Base-by-base conservation (phyloP, 257 asterid genomes). In the Scutellaria baicalensis region DNA sequence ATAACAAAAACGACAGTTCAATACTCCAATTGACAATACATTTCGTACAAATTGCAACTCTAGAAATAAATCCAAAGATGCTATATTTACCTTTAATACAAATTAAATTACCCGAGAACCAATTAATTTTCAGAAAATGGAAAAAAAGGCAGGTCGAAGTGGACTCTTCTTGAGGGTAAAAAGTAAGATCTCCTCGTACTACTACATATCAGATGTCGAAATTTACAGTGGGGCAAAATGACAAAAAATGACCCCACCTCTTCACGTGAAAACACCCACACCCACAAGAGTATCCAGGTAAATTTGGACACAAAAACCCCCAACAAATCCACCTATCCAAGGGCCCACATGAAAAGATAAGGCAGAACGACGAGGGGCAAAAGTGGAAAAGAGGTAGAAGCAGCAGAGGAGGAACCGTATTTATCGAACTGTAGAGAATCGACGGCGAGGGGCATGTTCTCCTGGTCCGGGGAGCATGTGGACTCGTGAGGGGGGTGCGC, bases 361-460 rank as follows among this genome's bases (percentile, higher is more conserved):
- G 54, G 43, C 12, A 78, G 68, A 68, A 72, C 11, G 56, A 84
- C 59, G 17, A 84, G 84, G 84, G 95, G 87, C 68, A 89, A 66
- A 87, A 87, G 9, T 3, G 84, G 78, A 54, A 86, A 0, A 5
- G 72, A 52, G 1, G 42, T 1, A n/a, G 43, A 3, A 39, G 87
- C 60, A 39, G 87, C 60, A 6, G 89, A 27, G 36, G 90, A 82
- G n/a, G 91, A 71, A 44, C 58, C 83, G 68, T 81, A 74, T 78
- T 79, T 82, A 8, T 84, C 92, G 70, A 94, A 82, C 89, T 89
- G 97, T 12, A 88, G 84, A 0, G 99, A 91, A 73, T 94, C 91
- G 9, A 94, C 99, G 74, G 99, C 99, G 73, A 94, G 79, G 48
- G 99, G 99, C 99, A 94, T 94, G 88, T 94, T 94, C 85, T 94